Evolutionary conservation across 163 green algal species (phyloP).

Genomic region (Scenedesmus sp.): DNA sequence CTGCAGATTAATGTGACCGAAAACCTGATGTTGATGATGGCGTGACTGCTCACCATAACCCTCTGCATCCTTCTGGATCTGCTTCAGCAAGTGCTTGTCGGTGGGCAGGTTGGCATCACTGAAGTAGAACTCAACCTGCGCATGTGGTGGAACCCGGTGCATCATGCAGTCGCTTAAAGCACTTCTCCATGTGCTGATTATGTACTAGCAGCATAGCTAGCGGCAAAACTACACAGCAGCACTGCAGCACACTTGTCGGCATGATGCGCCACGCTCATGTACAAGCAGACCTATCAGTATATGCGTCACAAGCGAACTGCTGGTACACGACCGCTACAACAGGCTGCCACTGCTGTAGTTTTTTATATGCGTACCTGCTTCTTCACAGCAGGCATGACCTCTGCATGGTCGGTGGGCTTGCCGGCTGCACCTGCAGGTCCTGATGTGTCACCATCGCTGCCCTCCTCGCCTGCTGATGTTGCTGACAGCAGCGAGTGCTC

Average conservation of each 20-base stretch:
- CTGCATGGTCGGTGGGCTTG: constrained; percentile 26
- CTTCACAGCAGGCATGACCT: neutral
- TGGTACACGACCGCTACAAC: neutral
- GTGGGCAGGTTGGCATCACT: constrained; percentile 95
- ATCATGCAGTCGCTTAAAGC: neutral
- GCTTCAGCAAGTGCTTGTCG: constrained; percentile 92
- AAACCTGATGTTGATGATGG: neutral
- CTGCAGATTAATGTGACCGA: neutral
- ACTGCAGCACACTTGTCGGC: neutral
- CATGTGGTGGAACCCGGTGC: neutral
- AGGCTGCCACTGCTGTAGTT: neutral
- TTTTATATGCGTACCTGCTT: constrained; percentile 34
- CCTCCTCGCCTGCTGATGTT: neutral
- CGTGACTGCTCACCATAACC: constrained; percentile 59
- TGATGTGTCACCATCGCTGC: neutral
- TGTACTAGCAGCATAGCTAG: neutral
- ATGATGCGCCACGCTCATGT: neutral
- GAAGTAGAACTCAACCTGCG: constrained; percentile 98
- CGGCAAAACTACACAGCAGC: neutral
- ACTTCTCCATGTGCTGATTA: neutral
- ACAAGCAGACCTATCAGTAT: neutral
- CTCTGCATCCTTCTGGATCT: constrained; percentile 66
- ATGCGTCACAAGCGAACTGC: neutral
- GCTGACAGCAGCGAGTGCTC: constrained; percentile 14
- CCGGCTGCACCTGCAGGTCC: neutral